Evolutionary conservation across 768 basidiomycete genomes (phyloP), one percentile per base, ranked within the genome.

Genomic region (Hydnomerulius pinastri): DNA sequence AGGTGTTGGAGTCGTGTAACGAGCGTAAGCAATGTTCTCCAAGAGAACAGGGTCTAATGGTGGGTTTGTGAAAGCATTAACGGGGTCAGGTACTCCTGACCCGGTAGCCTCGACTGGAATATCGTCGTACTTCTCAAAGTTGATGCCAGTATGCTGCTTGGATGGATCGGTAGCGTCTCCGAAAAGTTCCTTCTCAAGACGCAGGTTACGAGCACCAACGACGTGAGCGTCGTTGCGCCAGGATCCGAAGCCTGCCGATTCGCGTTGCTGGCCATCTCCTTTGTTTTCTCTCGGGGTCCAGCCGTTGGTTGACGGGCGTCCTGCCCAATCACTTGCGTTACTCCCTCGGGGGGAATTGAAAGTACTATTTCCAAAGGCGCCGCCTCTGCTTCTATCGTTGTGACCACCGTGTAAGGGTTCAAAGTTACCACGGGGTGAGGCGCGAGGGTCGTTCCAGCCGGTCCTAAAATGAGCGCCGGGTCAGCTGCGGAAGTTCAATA

Each of bases 111-210:
- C 97, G 59, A 99, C 95, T 56, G 97, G 97, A 66, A 99, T 99
- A 69, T 98, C 96, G 71, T 97, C 97, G 64, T 98, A 99, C 73
- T 97, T 97, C 76, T 99, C 97, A 66, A 99, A 99, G 76, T 99
- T 99, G 76, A 99, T 98, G 56, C 97, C 97, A 37, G 95, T 96
- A 67, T 92, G 86, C 70, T 97, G 89, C 66, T 90, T 91, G 51
- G 83, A 84, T 20, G 87, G 82, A 69, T 98, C 96, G 39, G 81
- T 76, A 33, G 80, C 78, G 56, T 96, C 94, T 47, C 97, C 97
- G 61, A 87, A 99, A 32, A 99, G 87, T 65, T 98, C 95, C 74
- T 92, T 94, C 76, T 99, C 97, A 60, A 95, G 78, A 59, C 94
- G 86, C 66, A 75, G 73, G 76, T 95, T 97, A 62, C 87, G 85